These are phyloP conservation scores for Phoma sp. DNA, from an alignment of 2,329 filamentous ascomycete species.

Conservation along the genomic window DNA sequence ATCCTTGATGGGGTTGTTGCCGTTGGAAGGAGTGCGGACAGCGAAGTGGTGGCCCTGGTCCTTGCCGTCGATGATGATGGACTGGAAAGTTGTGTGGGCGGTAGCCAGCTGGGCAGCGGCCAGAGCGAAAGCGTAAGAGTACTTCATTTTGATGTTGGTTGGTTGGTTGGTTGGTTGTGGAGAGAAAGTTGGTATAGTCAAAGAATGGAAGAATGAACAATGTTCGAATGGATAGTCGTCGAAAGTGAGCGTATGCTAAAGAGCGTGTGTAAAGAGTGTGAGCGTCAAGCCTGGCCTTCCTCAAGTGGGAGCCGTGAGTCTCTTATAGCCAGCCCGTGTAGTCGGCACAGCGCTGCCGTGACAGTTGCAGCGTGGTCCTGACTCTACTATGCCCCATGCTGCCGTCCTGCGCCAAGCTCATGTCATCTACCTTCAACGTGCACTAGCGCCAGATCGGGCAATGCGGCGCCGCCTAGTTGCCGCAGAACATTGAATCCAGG, in stretches of 20 bases:
- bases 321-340: conserved; percentile 34
- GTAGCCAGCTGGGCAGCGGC: conserved; percentile 43
- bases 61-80: conserved; percentile 51
- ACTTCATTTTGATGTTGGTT: conserved; percentile 43
- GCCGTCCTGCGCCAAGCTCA: conserved; percentile 28
- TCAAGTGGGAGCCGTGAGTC: conserved; percentile 14
- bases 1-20: conserved; percentile 48
- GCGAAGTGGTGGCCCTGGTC: conserved; percentile 45
- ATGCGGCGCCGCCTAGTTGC: conserved; percentile 27
- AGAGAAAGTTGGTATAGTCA: conserved; percentile 25
- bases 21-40: conserved; percentile 54
- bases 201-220: conserved; percentile 31
- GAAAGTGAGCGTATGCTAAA: conserved; percentile 39
- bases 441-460: conserved; percentile 23
- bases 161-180: conserved; percentile 25
- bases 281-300: conserved; percentile 42
- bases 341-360: conserved; percentile 23
- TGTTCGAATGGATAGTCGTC: conserved; percentile 34
- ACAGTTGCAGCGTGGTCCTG: conserved; percentile 23
- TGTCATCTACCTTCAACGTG: conserved; percentile 35
- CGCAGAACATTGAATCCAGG: conserved; percentile 28
- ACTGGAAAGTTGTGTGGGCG: conserved; percentile 48
- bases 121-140: conserved; percentile 38
- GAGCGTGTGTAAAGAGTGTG: conserved; percentile 40
- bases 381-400: conserved; percentile 23